Evolutionary conservation across 768 basidiomycete genomes (phyloP).

Genomic region (Ramaria sp.): DNA sequence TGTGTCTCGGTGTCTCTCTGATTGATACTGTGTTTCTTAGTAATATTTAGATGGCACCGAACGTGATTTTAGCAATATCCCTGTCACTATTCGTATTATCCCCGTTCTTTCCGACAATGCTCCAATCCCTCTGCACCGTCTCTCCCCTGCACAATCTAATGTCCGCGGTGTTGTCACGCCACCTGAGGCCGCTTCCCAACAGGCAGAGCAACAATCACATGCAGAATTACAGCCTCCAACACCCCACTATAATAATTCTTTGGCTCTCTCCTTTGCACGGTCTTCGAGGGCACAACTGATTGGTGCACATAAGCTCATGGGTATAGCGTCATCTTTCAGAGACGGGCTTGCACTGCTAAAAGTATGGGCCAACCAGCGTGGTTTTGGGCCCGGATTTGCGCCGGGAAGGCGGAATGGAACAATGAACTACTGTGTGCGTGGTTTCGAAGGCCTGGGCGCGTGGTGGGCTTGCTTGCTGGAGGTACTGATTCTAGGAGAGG

Average conservation of each 20-base stretch:
- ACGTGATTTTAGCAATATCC: constrained; percentile 55
- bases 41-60: constrained; percentile 33
- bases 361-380: constrained; percentile 85
- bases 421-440: constrained; percentile 42
- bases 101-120: constrained; percentile 49
- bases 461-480: constrained; percentile 63
- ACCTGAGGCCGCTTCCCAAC: neutral
- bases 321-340: constrained; percentile 45
- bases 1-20: constrained; percentile 16
- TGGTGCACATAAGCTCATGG: constrained; percentile 38
- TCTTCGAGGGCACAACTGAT: constrained; percentile 47
- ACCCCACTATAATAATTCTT: constrained; percentile 69
- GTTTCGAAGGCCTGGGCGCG: constrained; percentile 55
- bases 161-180: constrained; percentile 30
- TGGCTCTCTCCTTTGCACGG: constrained; percentile 38
- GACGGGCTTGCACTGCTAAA: constrained; percentile 74
- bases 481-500: constrained; percentile 58
- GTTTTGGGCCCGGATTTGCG: constrained; percentile 32
- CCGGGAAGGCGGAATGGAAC: constrained; percentile 26
- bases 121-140: constrained; percentile 53
- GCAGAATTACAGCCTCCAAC: constrained; percentile 32
- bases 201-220: neutral
- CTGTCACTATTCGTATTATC: constrained; percentile 64
- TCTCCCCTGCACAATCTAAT: constrained; percentile 71
- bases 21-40: neutral